phyloP scores from a whole-genome alignment of 2,329 filamentous ascomycete genomes.

The Sphaerulina vaccinii region DNA sequence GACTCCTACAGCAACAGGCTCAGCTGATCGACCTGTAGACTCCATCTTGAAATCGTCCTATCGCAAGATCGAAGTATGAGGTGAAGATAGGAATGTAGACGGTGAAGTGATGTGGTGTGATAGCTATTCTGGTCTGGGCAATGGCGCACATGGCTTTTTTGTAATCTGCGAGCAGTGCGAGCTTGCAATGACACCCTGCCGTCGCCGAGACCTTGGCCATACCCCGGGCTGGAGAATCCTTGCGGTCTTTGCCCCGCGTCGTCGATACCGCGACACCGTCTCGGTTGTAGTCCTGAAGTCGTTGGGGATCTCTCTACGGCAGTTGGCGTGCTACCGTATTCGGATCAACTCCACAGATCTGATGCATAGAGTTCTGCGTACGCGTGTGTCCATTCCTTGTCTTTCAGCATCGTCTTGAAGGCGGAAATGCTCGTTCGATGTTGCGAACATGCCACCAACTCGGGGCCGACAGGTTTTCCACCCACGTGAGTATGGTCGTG shows the following conservation, averaged over 20 bases:
- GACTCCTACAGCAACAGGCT: slow-evolving; percentile 66
- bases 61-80: neutral
- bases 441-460: neutral
- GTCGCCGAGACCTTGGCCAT: slow-evolving; percentile 20
- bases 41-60: slow-evolving; percentile 23
- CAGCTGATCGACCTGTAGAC: slow-evolving; percentile 51
- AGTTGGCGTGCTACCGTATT: too few relatives aligned
- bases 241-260: too few relatives aligned
- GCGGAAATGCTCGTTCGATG: neutral
- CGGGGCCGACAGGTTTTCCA: slow-evolving; percentile 11
- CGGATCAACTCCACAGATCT: too few relatives aligned
- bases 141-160: slow-evolving; percentile 1
- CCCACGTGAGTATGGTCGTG: slow-evolving; percentile 7
- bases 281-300: too few relatives aligned
- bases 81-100: neutral
- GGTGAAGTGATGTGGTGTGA: slow-evolving; percentile 2
- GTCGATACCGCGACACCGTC: too few relatives aligned
- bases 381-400: too few relatives aligned
- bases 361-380: too few relatives aligned
- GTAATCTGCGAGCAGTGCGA: slow-evolving; percentile 11
- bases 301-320: too few relatives aligned
- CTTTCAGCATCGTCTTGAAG: too few relatives aligned
- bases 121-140: neutral
- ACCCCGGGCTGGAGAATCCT: neutral
- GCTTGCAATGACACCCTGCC: slow-evolving; percentile 10